Percentiles rank a stretch among this genome's conserved stretches.
phyloP scores from a whole-genome alignment of 768 basidiomycete species.

The Tulasnella sp. region DNA sequence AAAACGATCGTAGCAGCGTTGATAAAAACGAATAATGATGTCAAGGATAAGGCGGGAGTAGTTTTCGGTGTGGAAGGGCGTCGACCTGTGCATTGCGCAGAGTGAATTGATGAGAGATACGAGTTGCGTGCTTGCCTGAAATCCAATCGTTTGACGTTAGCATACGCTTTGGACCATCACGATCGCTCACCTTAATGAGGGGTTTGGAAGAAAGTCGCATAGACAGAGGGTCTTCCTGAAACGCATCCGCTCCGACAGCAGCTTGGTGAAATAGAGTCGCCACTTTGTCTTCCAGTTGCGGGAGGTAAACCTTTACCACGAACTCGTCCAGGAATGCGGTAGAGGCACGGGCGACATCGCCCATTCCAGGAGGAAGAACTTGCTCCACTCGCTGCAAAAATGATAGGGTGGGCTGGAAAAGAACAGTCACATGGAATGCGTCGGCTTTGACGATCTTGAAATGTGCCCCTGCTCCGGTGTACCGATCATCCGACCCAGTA shows the following conservation, averaged over 20 bases:
- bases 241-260: constrained; percentile 76
- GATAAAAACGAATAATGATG: constrained; percentile 93
- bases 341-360: constrained; percentile 55
- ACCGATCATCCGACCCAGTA: constrained; percentile 63
- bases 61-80: constrained; percentile 91
- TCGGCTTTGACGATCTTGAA: constrained; percentile 79
- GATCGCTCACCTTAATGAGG: constrained; percentile 57
- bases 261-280: constrained; percentile 78
- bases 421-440: constrained; percentile 85
- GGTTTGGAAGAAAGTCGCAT: constrained; percentile 59
- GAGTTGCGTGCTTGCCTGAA: constrained; percentile 70
- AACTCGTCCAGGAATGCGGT: constrained; percentile 82
- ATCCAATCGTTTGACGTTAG: constrained; percentile 16
- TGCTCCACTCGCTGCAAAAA: constrained; percentile 70
- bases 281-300: constrained; percentile 92
- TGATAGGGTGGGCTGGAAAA: constrained; percentile 89
- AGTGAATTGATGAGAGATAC: constrained; percentile 87
- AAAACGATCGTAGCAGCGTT: constrained; percentile 83
- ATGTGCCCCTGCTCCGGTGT: constrained; percentile 68
- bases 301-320: constrained; percentile 84
- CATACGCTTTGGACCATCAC: neutral
- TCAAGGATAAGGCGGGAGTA: constrained; percentile 90
- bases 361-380: constrained; percentile 59
- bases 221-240: constrained; percentile 70
- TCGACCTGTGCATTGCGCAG: constrained; percentile 81